phyloP scores from a whole-genome alignment of 371 early-diverging fungal genomes.

The Fennellomyces sp. region DNA sequence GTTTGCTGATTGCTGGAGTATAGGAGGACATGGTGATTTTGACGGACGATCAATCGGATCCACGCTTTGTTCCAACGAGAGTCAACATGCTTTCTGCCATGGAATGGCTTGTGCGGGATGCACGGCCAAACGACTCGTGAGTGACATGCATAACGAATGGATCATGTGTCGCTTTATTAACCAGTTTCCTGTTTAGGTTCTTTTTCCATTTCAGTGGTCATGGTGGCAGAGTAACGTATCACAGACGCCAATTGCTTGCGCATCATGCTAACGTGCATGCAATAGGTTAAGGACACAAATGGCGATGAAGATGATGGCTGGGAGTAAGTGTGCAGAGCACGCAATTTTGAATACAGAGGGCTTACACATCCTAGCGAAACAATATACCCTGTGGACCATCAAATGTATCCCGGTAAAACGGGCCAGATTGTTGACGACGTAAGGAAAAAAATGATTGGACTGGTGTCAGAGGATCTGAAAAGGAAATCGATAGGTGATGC shows the following conservation, averaged over 20 bases:
- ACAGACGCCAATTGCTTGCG: neutral
- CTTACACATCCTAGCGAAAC: no score
- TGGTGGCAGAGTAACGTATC: conserved; percentile 63
- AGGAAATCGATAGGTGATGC: conserved; percentile 56
- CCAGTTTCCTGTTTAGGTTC: conserved; percentile 39
- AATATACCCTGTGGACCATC: conserved; percentile 83
- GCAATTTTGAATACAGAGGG: no score
- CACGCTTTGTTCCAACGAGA: conserved; percentile 73
- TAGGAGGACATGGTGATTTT: conserved; percentile 74
- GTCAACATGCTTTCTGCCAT: conserved; percentile 67
- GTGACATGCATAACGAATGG: conserved; percentile 6
- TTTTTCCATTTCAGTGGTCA: conserved; percentile 94
- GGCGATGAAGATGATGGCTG: conserved; percentile 89
- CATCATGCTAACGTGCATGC: no score
- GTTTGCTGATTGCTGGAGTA: conserved; percentile 17
- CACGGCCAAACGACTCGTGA: conserved; percentile 82
- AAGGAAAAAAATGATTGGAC: neutral
- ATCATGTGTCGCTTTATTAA: neutral
- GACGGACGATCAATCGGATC: conserved; percentile 83
- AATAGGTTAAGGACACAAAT: conserved; percentile 54
- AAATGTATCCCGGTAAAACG: conserved; percentile 39
- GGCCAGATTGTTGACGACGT: conserved; percentile 91
- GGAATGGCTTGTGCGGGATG: conserved; percentile 88
- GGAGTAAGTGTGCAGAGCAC: conserved; percentile 26
- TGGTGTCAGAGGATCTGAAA: no score